Percentiles rank a stretch among this genome's conserved stretches.
These are phyloP conservation scores for Agaricus blazei DNA, from an alignment of 768 basidiomycete genomes.

Conservation along the genomic window DNA sequence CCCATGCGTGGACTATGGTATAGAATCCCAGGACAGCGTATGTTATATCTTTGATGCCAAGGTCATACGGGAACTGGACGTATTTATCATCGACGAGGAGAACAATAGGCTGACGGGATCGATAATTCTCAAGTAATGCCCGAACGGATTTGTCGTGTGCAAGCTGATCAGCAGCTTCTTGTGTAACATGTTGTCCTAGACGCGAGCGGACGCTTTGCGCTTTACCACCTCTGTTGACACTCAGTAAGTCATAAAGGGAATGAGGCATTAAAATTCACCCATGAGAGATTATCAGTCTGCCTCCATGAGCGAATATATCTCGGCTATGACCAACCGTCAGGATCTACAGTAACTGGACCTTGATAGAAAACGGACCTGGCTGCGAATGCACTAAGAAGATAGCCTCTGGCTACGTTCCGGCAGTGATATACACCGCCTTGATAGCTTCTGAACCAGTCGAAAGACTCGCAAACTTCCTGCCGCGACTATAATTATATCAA, in stretches of 20 bases:
- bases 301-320: slow-evolving; percentile 59
- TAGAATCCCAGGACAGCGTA: slow-evolving; percentile 67
- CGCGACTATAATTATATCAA: slow-evolving; percentile 46
- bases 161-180: slow-evolving; percentile 58
- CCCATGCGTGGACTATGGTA: slow-evolving; percentile 66
- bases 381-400: slow-evolving; percentile 68
- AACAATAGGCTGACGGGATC: slow-evolving; percentile 52
- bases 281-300: slow-evolving; percentile 76
- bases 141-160: slow-evolving; percentile 67
- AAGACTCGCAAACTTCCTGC: slow-evolving; percentile 80
- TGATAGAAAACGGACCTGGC: slow-evolving; percentile 40
- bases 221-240: slow-evolving; percentile 57
- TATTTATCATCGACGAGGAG: slow-evolving; percentile 76
- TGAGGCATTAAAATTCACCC: slow-evolving; percentile 44
- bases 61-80: slow-evolving; percentile 65
- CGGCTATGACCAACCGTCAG: slow-evolving; percentile 40
- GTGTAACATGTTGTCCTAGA: slow-evolving; percentile 32
- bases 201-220: slow-evolving; percentile 49
- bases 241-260: not conserved
- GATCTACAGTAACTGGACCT: not conserved
- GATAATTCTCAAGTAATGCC: slow-evolving; percentile 57
- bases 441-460: slow-evolving; percentile 70
- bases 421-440: slow-evolving; percentile 75
- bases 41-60: slow-evolving; percentile 39
- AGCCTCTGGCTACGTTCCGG: slow-evolving; percentile 62